Evolutionary conservation across 2,329 filamentous ascomycete species (phyloP).

Genomic region (Plectosphaerella cucumerina): DNA sequence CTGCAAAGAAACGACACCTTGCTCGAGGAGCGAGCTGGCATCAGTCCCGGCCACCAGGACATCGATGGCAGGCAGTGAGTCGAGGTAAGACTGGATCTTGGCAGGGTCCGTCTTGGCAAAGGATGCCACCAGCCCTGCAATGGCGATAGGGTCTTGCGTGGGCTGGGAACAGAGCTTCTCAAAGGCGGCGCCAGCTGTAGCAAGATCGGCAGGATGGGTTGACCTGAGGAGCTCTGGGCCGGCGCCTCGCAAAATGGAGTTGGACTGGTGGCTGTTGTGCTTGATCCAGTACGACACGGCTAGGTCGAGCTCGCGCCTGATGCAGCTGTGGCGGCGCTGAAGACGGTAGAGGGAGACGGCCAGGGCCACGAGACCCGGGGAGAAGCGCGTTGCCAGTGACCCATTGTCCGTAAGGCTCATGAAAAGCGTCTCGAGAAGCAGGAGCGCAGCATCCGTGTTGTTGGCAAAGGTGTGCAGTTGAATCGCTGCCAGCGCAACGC

Average conservation of each 20-base stretch:
- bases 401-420: conserved; percentile 60
- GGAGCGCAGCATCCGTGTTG: conserved; percentile 69
- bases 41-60: conserved; percentile 59
- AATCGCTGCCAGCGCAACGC: conserved; percentile 72
- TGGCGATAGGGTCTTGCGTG: conserved; percentile 63
- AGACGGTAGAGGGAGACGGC: conserved; percentile 73
- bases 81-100: conserved; percentile 50
- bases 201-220: conserved; percentile 61
- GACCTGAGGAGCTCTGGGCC: conserved; percentile 81
- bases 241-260: conserved; percentile 74
- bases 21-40: conserved; percentile 57
- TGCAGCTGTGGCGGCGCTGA: conserved; percentile 68
- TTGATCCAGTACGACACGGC: conserved; percentile 78
- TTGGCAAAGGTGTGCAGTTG: conserved; percentile 74
- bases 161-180: conserved; percentile 63
- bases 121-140: conserved; percentile 82
- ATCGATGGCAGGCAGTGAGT: conserved; percentile 57
- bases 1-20: conserved; percentile 55
- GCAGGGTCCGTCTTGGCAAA: conserved; percentile 59
- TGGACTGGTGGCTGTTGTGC: conserved; percentile 40
- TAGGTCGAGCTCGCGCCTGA: conserved; percentile 70
- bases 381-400: conserved; percentile 68
- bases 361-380: conserved; percentile 79
- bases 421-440: conserved; percentile 73
- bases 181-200: conserved; percentile 75